Base-by-base conservation (phyloP, 2,329 filamentous ascomycete genomes). In the Xylariales sp. region DNA sequence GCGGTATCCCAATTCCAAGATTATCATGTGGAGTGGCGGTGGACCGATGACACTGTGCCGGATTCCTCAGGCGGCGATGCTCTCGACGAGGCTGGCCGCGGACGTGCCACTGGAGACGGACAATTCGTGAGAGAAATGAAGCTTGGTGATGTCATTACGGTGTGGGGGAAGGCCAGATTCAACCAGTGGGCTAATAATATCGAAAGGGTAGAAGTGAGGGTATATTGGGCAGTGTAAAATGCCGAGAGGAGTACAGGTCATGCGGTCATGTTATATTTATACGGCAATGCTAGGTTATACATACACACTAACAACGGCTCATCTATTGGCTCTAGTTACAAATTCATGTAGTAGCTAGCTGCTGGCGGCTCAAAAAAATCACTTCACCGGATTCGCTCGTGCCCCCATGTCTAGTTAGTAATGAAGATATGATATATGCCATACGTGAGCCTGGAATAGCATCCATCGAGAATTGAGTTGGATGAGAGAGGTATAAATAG, bases 111-210 rank as follows among this genome's bases (percentile, higher is more conserved):
- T 1, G 70, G 61, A 0, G 66, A 70, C 36, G 79, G 79, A 1
- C 57, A 67, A 25, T 81, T 79, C 53, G 69, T 83, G 23, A 67
- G 72, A 13, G 62, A 58, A 31, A 51, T 83, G 46, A 70, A 67
- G 46, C 46, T 78, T n/a, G 79, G 79, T 1, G 79, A 83, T 46
- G 69, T 78, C 14, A 58, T 83, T 10, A 81, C 77, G 0, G 50
- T 83, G 2, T 83, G 78, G 78, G 77, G 62, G 1, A 78, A 74
- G 55, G 67, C 75, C 3, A 67, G 78, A 41, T 82, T 76, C 39
- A 55, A 52, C 0, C 69, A 59, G 0, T 83, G 79, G 79, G 31
- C 38, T 2, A 82, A 82, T 43, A 37, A 57, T 11, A 54, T 81
- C 8, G 54, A 72, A 32, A 63, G 57, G 11, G 70, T 73, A 3